Conservation (phyloP, 768 basidiomycete species). For the Phaeotremella fagi region DNA sequence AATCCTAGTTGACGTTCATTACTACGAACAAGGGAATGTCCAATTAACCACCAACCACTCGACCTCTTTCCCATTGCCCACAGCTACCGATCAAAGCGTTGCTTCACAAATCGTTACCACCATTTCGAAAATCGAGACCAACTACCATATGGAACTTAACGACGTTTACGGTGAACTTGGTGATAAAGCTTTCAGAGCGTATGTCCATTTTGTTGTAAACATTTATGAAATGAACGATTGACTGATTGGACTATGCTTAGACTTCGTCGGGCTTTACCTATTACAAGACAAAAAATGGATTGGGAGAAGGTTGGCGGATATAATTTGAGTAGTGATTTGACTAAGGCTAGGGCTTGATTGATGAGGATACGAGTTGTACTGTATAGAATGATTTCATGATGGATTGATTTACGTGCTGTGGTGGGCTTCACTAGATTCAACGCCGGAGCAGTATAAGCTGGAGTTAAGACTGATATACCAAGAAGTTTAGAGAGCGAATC, state of each 20-base stretch:
- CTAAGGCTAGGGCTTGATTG: slow-evolving; percentile 32
- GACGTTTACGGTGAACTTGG: slow-evolving; percentile 82
- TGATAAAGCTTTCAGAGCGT: slow-evolving; percentile 84
- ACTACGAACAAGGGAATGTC: slow-evolving; percentile 96
- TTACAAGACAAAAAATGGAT: slow-evolving; percentile 89
- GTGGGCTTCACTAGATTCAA: too few species aligned
- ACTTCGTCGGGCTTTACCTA: slow-evolving; percentile 78
- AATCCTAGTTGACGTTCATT: slow-evolving; percentile 82
- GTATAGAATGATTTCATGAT: background rate
- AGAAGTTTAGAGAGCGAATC: too few species aligned
- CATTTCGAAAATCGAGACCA: slow-evolving; percentile 67
- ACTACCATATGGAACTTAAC: slow-evolving; percentile 72
- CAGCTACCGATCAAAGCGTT: slow-evolving; percentile 21
- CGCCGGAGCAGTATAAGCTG: too few species aligned
- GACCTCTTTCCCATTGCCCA: slow-evolving; percentile 55
- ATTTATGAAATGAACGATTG: background rate
- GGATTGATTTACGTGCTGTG: too few species aligned
- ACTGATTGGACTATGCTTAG: slow-evolving; percentile 36
- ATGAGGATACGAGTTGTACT: slow-evolving; percentile 1
- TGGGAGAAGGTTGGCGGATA: slow-evolving; percentile 76
- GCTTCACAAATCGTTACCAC: slow-evolving; percentile 58
- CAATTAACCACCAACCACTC: slow-evolving; percentile 77
- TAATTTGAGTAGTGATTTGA: slow-evolving; percentile 35
- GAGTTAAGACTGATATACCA: too few species aligned
- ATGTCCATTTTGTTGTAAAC: slow-evolving; percentile 26